phyloP scores from a whole-genome alignment of 2,329 filamentous ascomycete genomes.

The Fonsecaea monophora region DNA sequence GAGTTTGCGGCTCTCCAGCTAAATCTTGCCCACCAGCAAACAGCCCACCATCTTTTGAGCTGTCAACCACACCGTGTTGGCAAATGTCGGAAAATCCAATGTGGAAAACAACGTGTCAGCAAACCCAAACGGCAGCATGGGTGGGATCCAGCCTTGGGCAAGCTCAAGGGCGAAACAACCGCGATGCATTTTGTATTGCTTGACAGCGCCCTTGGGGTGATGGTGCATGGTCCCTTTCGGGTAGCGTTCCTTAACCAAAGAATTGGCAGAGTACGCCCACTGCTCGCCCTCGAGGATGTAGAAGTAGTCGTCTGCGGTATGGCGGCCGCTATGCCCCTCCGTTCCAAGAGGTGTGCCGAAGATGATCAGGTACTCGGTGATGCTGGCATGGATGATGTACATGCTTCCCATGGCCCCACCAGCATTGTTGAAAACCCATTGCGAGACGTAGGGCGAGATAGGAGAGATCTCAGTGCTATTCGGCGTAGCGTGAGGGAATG shows the following conservation, averaged over 20 bases:
- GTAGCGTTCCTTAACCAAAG: constrained; percentile 73
- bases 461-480: constrained; percentile 22
- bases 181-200: constrained; percentile 83
- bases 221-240: constrained; percentile 73
- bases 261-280: constrained; percentile 73
- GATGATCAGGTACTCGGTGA: constrained; percentile 90
- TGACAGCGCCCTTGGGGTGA: constrained; percentile 72
- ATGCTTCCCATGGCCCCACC: constrained; percentile 86
- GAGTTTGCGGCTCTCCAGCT: not conserved
- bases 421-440: constrained; percentile 88
- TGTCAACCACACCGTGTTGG: constrained; percentile 77
- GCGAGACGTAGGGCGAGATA: constrained; percentile 53
- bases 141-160: constrained; percentile 86
- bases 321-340: constrained; percentile 84
- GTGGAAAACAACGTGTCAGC: constrained; percentile 82
- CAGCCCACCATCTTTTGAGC: constrained; percentile 78
- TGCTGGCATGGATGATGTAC: constrained; percentile 81
- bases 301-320: constrained; percentile 95
- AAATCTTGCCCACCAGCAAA: constrained; percentile 71
- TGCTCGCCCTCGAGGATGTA: constrained; percentile 83
- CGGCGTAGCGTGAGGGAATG: constrained; percentile 19
- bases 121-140: constrained; percentile 89
- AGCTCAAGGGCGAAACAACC: constrained; percentile 83
- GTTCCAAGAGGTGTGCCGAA: constrained; percentile 85
- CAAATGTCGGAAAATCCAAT: constrained; percentile 83